Evolutionary conservation across 169 alveolate genomes (phyloP).

Genomic region (Eimeria sp.): DNA sequence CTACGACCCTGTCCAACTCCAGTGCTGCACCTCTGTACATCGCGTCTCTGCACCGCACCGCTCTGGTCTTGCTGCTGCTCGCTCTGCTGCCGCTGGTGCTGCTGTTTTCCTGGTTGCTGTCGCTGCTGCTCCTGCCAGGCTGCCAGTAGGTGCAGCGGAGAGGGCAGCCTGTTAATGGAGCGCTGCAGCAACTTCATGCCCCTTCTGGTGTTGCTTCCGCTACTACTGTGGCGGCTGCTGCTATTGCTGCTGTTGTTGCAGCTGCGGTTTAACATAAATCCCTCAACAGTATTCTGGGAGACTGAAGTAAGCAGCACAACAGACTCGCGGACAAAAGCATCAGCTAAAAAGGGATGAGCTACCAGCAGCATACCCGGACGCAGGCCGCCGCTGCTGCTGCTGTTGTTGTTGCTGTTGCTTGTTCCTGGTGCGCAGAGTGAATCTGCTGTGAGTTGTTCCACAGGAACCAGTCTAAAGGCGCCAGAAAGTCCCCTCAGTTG

Average conservation of each 20-base stretch:
- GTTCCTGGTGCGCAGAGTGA: not conserved
- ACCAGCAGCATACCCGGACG: conserved; percentile 8
- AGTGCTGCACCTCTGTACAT: not conserved
- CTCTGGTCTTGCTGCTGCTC: not conserved
- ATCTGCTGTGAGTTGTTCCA: not conserved
- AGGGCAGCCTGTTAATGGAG: not conserved
- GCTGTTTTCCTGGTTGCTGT: not conserved
- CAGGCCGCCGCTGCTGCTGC: conserved; percentile 18
- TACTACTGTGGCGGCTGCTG: not conserved
- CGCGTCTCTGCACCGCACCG: not conserved
- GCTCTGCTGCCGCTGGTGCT: not conserved
- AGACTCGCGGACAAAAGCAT: conserved; percentile 1
- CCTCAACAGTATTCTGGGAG: not conserved
- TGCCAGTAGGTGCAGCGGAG: not conserved
- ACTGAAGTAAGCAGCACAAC: conserved; percentile 19
- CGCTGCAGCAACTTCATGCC: not conserved
- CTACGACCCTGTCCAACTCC: not conserved
- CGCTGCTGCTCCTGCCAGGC: not conserved
- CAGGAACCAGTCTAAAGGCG: not conserved
- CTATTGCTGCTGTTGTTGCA: not conserved
- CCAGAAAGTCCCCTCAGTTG: not conserved
- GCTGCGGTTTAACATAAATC: conserved; percentile 1
- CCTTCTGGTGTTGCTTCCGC: not conserved
- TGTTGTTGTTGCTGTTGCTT: not conserved
- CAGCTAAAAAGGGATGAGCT: not conserved